A percentile compares a stretch with the other conserved stretches of the same genome.
These are phyloP conservation scores for Phytophthora ohioensis DNA, from an alignment of 352 stramenopile species.

Conservation along the genomic window DNA sequence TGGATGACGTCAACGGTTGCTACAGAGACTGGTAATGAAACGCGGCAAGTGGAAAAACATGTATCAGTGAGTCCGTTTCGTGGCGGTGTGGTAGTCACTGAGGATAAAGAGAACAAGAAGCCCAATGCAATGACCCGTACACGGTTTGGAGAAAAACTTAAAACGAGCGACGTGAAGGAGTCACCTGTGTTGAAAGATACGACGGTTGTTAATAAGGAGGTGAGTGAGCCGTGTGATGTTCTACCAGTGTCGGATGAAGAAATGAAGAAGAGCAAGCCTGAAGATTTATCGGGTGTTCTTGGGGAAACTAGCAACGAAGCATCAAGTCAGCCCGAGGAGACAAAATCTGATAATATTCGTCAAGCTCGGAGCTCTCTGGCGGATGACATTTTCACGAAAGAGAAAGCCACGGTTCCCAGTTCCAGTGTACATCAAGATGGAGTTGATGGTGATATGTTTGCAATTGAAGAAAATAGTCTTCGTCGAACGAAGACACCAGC, in stretches of 20 bases:
- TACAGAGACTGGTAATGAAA: background rate
- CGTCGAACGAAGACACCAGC: background rate
- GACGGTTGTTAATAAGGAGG: background rate
- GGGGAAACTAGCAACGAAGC: background rate
- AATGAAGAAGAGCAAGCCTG: background rate
- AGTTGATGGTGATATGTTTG: background rate
- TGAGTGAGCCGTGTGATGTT: background rate
- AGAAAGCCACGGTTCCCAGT: background rate
- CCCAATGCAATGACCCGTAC: slow-evolving; percentile 10
- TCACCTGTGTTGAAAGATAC: background rate
- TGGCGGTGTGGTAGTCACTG: background rate
- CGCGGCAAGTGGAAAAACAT: slow-evolving; percentile 8
- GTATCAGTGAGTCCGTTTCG: slow-evolving; percentile 20
- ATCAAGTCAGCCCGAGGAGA: background rate
- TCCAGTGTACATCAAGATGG: background rate
- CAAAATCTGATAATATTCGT: background rate
- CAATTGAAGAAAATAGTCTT: slow-evolving; percentile 17
- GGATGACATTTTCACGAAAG: background rate
- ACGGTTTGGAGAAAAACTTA: background rate
- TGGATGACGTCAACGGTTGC: slow-evolving; percentile 14
- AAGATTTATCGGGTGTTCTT: background rate
- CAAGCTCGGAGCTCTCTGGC: background rate
- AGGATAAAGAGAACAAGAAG: slow-evolving; percentile 26
- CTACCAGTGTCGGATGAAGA: background rate
- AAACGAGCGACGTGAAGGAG: background rate